A percentile compares a stretch with the other conserved stretches of the same genome.
These are phyloP conservation scores for Pseudogymnoascus destructans DNA, from an alignment of 2,329 filamentous ascomycete genomes.

Conservation along the genomic window DNA sequence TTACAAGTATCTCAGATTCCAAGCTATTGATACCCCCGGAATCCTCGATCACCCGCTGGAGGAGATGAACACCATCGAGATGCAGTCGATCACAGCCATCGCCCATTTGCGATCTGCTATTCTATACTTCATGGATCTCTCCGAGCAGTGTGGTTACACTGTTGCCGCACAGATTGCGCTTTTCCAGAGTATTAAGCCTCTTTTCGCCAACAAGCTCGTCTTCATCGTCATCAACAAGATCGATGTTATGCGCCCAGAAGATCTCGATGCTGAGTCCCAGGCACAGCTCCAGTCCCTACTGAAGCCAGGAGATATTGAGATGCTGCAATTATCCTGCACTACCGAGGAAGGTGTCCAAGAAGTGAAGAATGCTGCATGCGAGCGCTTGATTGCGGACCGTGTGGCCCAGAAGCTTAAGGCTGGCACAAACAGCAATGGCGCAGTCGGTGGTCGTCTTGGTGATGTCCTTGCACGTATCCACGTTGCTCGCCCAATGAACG, in stretches of 20 bases:
- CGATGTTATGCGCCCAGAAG: conserved; percentile 76
- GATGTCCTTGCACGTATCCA: conserved; percentile 92
- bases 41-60: conserved; percentile 94
- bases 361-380: conserved; percentile 90
- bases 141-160: conserved; percentile 91
- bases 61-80: conserved; percentile 99
- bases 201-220: conserved; percentile 95
- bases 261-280: conserved; percentile 68
- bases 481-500: conserved; percentile 85
- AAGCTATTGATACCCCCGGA: conserved; percentile 96
- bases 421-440: conserved; percentile 63
- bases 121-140: conserved; percentile 96
- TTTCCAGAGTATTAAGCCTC: conserved; percentile 90
- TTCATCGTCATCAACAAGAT: conserved; percentile 99
- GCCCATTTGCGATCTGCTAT: conserved; percentile 92
- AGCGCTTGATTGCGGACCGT: conserved; percentile 80
- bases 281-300: conserved; percentile 66
- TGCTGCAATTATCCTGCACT: conserved; percentile 87
- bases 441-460: conserved; percentile 66
- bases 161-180: conserved; percentile 86
- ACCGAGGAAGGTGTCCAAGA: conserved; percentile 88
- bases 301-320: conserved; percentile 79
- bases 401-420: conserved; percentile 95
- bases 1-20: conserved; percentile 83
- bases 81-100: conserved; percentile 97